These are phyloP conservation scores for Starmerella geochares DNA, from an alignment of 805 yeast species.

Conservation along the genomic window DNA sequence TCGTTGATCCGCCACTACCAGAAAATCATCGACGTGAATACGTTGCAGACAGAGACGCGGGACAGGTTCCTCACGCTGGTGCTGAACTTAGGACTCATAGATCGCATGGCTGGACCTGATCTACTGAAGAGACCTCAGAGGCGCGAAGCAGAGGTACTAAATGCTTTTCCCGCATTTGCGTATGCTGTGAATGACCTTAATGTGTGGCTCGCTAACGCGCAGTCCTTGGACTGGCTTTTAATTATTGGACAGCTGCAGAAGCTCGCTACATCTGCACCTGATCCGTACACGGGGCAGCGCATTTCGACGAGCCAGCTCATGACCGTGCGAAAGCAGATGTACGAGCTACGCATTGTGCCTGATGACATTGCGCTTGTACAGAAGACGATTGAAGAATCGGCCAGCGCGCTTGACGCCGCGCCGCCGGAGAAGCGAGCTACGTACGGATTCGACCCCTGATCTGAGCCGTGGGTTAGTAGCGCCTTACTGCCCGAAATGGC, in stretches of 20 bases:
- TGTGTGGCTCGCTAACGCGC: constrained; percentile 13
- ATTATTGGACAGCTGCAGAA: constrained; percentile 9
- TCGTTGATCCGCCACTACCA: not conserved
- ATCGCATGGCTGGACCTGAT: constrained; percentile 7
- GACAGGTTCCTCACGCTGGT: constrained; percentile 1
- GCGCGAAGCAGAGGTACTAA: not conserved
- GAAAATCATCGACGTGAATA: not conserved
- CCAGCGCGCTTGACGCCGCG: not conserved
- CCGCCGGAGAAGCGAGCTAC: not conserved
- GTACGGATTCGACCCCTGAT: constrained; percentile 14
- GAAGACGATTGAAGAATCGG: constrained; percentile 11
- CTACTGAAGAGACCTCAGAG: constrained; percentile 10
- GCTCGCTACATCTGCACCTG: not conserved
- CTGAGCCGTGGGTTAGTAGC: not conserved
- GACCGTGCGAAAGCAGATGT: constrained; percentile 5
- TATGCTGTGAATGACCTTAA: constrained; percentile 4
- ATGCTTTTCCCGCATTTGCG: not conserved
- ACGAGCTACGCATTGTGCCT: constrained; percentile 13
- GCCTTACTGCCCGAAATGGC: too few relatives aligned
- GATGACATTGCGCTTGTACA: constrained; percentile 16
- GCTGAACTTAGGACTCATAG: not conserved
- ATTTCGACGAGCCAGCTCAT: constrained; percentile 1
- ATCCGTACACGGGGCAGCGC: not conserved
- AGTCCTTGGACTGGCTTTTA: constrained; percentile 13
- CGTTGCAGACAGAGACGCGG: not conserved